These are phyloP conservation scores for Blastobotrys peoriensis DNA, from an alignment of 805 yeast genomes.

Conservation along the genomic window DNA sequence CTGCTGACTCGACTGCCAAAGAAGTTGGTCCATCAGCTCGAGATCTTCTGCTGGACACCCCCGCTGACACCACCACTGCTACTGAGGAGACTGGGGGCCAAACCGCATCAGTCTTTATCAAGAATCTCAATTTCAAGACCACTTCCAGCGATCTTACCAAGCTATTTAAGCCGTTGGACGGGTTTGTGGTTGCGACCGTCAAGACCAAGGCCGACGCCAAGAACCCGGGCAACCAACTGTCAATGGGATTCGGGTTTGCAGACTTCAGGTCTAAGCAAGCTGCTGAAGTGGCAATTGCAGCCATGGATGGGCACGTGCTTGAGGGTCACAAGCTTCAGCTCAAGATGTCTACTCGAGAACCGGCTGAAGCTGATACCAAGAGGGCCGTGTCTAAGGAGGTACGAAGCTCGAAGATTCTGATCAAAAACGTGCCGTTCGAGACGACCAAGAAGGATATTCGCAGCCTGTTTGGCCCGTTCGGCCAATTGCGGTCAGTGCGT, in stretches of 20 bases:
- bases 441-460: conserved; percentile 89
- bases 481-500: conserved; percentile 88
- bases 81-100: conserved; percentile 16
- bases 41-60: conserved; percentile 33
- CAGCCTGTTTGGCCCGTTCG: conserved; percentile 89
- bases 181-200: conserved; percentile 76
- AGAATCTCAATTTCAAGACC: conserved; percentile 85
- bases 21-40: conserved; percentile 38
- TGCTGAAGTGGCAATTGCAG: conserved; percentile 68
- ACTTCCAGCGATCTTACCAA: conserved; percentile 49
- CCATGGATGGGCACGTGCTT: conserved; percentile 68
- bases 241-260: conserved; percentile 98
- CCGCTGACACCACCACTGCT: conserved; percentile 30
- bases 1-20: conserved; percentile 1
- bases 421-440: conserved; percentile 96
- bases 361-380: conserved; percentile 16
- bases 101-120: conserved; percentile 78
- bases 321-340: conserved; percentile 89
- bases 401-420: conserved; percentile 57
- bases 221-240: conserved; percentile 54
- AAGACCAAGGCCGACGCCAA: conserved; percentile 86
- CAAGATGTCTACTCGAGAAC: conserved; percentile 76
- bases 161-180: conserved; percentile 64
- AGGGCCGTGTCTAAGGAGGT: conserved; percentile 17
- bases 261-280: conserved; percentile 76